phyloP scores from a whole-genome alignment of 2,329 filamentous ascomycete genomes.

The Scopulariopsis brevicaulis region DNA sequence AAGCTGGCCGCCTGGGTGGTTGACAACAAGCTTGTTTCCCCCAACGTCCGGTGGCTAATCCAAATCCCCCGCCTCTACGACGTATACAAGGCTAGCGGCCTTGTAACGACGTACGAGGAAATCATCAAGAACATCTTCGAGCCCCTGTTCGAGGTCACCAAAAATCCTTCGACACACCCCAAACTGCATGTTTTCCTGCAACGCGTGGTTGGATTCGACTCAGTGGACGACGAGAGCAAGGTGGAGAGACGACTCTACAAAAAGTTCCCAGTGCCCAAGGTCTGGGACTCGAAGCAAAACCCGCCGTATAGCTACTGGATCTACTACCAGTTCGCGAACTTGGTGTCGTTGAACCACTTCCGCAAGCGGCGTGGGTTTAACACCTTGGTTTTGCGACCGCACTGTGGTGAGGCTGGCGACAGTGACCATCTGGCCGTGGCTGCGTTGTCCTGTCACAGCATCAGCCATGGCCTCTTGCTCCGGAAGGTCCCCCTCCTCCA shows the following conservation, averaged over 20 bases:
- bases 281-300: constrained; percentile 88
- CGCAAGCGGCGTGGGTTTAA: constrained; percentile 88
- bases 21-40: constrained; percentile 95
- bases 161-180: constrained; percentile 73
- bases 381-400: constrained; percentile 83
- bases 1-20: constrained; percentile 95
- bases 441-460: constrained; percentile 87
- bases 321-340: constrained; percentile 93
- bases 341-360: constrained; percentile 85
- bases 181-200: constrained; percentile 94
- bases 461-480: constrained; percentile 85
- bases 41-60: constrained; percentile 94
- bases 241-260: constrained; percentile 85
- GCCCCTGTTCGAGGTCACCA: constrained; percentile 88
- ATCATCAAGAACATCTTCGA: constrained; percentile 86
- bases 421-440: constrained; percentile 92
- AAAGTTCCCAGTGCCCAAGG: constrained; percentile 84
- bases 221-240: constrained; percentile 97
- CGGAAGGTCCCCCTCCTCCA: constrained; percentile 91
- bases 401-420: constrained; percentile 94
- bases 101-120: constrained; percentile 85
- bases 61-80: constrained; percentile 92
- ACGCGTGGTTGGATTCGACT: constrained; percentile 92
- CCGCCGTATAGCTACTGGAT: constrained; percentile 99
- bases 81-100: constrained; percentile 80